Conservation (phyloP, 2,329 filamentous ascomycete species). For the Botrytis aclada region DNA sequence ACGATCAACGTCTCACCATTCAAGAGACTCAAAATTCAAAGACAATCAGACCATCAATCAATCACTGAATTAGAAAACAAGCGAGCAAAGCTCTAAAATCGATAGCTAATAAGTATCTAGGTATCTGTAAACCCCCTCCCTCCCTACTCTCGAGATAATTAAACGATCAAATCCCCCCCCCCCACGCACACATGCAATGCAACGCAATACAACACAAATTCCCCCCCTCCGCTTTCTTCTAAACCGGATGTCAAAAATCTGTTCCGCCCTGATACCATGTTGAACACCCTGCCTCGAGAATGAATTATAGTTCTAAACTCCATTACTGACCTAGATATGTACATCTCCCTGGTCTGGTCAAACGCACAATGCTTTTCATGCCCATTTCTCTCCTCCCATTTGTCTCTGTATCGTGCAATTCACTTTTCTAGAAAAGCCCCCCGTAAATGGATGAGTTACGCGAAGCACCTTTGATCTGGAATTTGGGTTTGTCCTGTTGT, state of each 20-base stretch:
- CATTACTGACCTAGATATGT: background rate
- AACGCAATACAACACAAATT: background rate
- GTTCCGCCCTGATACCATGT: background rate
- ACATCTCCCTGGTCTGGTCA: background rate
- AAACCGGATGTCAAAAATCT: background rate
- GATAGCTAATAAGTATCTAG: background rate
- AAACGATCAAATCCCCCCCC: background rate
- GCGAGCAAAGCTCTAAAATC: background rate
- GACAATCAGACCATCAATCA: too few species aligned
- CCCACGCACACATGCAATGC: background rate
- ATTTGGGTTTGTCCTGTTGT: background rate
- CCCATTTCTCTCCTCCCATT: background rate
- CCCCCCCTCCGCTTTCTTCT: background rate
- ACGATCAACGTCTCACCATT: background rate
- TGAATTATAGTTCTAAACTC: background rate
- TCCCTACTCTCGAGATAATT: background rate
- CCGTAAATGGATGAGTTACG: background rate
- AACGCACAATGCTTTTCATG: background rate
- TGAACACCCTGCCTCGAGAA: background rate
- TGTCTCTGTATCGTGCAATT: background rate
- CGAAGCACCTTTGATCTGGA: background rate
- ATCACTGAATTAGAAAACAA: background rate
- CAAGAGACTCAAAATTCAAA: background rate
- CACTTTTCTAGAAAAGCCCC: constrained; percentile 3
- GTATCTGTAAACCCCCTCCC: background rate